Percentiles rank a stretch among this genome's conserved stretches.
Evolutionary conservation across 2,329 filamentous ascomycete genomes (phyloP).

Genomic region (Penicillium sumatraense): DNA sequence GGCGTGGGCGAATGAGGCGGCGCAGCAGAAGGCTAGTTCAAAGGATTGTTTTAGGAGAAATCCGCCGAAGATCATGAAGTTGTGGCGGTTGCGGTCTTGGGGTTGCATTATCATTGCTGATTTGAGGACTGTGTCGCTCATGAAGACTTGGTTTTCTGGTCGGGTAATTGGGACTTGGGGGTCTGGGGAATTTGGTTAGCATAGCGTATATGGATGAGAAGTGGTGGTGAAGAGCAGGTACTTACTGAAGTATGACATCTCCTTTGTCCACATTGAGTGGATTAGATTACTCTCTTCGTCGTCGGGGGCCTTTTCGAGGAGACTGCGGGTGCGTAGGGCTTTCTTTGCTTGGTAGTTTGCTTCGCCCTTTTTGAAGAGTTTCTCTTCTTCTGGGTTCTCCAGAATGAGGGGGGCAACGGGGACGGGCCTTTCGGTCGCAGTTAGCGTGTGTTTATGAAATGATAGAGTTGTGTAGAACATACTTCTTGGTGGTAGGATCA

Average conservation of each 20-base stretch:
- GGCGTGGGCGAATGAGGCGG: conserved; percentile 70
- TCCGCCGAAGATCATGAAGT: conserved; percentile 80
- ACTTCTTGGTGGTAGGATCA: conserved; percentile 69
- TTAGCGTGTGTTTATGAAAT: conserved; percentile 12
- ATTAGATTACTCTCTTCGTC: conserved; percentile 73
- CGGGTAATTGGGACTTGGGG: conserved; percentile 59
- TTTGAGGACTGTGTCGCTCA: conserved; percentile 66
- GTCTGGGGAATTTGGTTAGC: conserved; percentile 42
- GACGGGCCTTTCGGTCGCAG: conserved; percentile 53
- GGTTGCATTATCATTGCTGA: conserved; percentile 78
- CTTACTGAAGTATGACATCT: conserved; percentile 65
- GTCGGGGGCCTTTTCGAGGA: conserved; percentile 70
- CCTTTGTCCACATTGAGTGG: conserved; percentile 73
- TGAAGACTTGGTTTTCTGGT: conserved; percentile 63
- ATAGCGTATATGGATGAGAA: not conserved
- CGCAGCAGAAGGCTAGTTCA: conserved; percentile 76
- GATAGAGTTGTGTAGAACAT: conserved; percentile 15
- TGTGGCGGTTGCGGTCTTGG: conserved; percentile 70
- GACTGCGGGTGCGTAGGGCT: conserved; percentile 61
- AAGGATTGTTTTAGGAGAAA: conserved; percentile 76
- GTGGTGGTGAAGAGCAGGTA: not conserved
- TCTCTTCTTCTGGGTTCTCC: conserved; percentile 68
- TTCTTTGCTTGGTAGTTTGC: conserved; percentile 71
- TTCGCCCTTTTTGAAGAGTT: conserved; percentile 66
- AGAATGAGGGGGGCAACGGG: conserved; percentile 64